Evolutionary conservation across 208 protist species (phyloP).

Genomic region (Leptomonas seymouri): DNA sequence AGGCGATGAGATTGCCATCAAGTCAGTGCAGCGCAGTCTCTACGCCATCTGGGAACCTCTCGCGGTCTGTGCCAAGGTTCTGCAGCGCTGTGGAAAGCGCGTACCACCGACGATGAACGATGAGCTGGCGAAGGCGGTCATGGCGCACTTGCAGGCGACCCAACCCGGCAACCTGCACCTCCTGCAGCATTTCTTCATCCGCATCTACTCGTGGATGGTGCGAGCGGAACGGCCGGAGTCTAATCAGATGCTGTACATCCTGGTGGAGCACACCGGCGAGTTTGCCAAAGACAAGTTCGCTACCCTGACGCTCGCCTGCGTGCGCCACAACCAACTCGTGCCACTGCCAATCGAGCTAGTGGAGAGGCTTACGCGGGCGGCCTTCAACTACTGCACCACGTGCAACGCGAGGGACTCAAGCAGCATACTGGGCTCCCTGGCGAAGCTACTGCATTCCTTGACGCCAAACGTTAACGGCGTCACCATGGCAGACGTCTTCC

Average conservation of each 20-base stretch:
- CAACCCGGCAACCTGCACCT: constrained; percentile 26
- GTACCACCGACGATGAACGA: constrained; percentile 61
- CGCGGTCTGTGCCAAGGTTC: constrained; percentile 61
- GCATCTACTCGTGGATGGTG: constrained; percentile 83
- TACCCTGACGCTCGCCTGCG: constrained; percentile 55
- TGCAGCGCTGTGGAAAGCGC: constrained; percentile 74
- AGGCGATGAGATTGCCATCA: background rate
- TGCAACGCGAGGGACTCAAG: constrained; percentile 52
- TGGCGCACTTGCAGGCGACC: constrained; percentile 47
- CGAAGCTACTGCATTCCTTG: constrained; percentile 50
- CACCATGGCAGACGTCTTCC: constrained; percentile 37
- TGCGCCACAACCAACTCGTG: constrained; percentile 62
- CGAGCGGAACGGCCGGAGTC: constrained; percentile 59
- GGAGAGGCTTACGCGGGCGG: constrained; percentile 47
- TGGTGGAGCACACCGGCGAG: constrained; percentile 61
- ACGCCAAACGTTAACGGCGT: constrained; percentile 47
- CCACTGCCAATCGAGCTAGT: constrained; percentile 62
- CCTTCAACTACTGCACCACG: constrained; percentile 48
- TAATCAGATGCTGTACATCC: constrained; percentile 55
- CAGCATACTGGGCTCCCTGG: constrained; percentile 54
- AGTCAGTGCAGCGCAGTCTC: background rate
- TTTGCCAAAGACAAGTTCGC: constrained; percentile 52
- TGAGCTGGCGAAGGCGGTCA: constrained; percentile 47
- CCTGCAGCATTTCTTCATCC: constrained; percentile 53
- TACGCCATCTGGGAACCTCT: constrained; percentile 29